These are phyloP conservation scores for Mitragyna speciosa DNA, from an alignment of 257 asterid genomes.

Conservation along the genomic window DNA sequence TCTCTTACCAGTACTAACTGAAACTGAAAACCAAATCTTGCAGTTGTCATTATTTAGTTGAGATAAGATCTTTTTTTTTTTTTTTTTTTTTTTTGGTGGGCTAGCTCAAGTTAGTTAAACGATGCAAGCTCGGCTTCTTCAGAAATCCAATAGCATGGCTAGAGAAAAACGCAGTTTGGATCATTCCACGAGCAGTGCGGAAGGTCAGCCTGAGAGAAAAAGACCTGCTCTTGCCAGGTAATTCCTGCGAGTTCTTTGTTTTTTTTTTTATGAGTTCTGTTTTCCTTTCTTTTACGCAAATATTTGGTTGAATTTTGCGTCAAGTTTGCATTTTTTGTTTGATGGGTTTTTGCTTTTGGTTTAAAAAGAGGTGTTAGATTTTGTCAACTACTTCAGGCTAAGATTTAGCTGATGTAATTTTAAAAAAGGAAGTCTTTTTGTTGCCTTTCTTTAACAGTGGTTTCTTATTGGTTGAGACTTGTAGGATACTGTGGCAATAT, in stretches of 20 bases:
- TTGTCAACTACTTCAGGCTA: not conserved
- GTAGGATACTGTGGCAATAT: not conserved
- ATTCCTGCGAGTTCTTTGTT: not conserved
- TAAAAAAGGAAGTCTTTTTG: not conserved
- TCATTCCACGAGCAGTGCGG: conserved; percentile 47
- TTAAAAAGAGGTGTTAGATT: not conserved
- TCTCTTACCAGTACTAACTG: conserved; percentile 5
- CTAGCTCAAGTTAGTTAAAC: not conserved
- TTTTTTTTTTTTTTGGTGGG: not conserved
- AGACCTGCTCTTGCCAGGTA: conserved; percentile 99
- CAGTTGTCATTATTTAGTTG: not conserved
- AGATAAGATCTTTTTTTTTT: conserved; percentile 8
- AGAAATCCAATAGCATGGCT: conserved; percentile 55
- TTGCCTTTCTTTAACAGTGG: not conserved
- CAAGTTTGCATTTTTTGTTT: not conserved
- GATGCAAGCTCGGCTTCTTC: conserved; percentile 70
- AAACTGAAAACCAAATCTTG: conserved; percentile 3
- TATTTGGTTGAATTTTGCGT: not conserved
- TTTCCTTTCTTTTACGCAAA: no score
- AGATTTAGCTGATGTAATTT: not conserved
- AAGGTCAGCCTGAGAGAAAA: conserved; percentile 82
- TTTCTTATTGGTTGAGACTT: conserved; percentile 1
- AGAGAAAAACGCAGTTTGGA: conserved; percentile 84
- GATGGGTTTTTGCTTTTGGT: not conserved
- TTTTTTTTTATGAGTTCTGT: not conserved